These are phyloP conservation scores for Magnolia changhungtana DNA, from an alignment of 164 flowering plant genomes.

Conservation along the genomic window DNA sequence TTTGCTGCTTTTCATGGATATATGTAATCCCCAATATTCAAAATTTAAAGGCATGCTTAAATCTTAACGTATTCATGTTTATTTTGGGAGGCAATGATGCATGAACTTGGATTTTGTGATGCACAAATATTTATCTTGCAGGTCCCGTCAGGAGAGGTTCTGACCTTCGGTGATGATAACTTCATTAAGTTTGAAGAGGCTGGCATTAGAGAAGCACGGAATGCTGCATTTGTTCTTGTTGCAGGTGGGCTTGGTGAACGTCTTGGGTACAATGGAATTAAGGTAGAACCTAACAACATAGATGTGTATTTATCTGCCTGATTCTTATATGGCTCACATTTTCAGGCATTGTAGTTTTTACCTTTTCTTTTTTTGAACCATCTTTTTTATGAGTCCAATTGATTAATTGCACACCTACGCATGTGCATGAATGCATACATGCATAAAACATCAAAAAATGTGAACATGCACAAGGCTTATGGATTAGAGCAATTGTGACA, in stretches of 20 bases:
- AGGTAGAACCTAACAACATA: slow-evolving; percentile 41
- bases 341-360: neutral
- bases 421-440: neutral
- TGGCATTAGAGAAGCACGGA: slow-evolving; percentile 69
- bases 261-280: slow-evolving; percentile 95
- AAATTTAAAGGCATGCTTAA: neutral
- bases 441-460: neutral
- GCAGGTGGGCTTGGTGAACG: slow-evolving; percentile 99
- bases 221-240: slow-evolving; percentile 96
- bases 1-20: neutral
- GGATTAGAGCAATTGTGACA: neutral
- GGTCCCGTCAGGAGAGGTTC: slow-evolving; percentile 92
- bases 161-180: slow-evolving; percentile 69
- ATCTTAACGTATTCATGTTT: neutral
- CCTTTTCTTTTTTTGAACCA: neutral
- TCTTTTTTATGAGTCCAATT: neutral
- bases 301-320: neutral
- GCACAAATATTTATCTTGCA: slow-evolving; percentile 24
- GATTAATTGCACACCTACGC: too few species aligned
- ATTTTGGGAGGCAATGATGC: neutral
- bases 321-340: neutral
- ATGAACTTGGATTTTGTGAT: neutral
- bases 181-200: slow-evolving; percentile 71
- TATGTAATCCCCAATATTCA: neutral
- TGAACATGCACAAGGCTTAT: neutral